phyloP scores from a whole-genome alignment of 169 alveolate species.

The Eimeria falciformis region DNA sequence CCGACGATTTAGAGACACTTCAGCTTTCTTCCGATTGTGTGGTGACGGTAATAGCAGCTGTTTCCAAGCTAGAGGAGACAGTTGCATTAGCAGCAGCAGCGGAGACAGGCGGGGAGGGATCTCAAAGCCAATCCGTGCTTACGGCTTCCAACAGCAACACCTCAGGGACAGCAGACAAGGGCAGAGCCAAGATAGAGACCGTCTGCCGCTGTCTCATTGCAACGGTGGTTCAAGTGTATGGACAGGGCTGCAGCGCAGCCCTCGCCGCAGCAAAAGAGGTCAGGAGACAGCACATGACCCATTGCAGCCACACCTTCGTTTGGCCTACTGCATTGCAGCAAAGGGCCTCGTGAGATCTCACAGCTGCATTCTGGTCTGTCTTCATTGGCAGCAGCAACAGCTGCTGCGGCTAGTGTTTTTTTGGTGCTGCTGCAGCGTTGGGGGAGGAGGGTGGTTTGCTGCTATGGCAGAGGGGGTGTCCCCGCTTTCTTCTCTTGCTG shows the following conservation, averaged over 20 bases:
- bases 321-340: too few relatives aligned
- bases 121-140: background rate
- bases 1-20: constrained; percentile 24
- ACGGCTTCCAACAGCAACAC: background rate
- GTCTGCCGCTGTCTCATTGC: background rate
- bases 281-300: background rate
- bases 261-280: constrained; percentile 60
- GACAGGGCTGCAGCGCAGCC: constrained; percentile 54
- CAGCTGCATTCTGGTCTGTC: too few relatives aligned
- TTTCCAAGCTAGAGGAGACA: constrained; percentile 46
- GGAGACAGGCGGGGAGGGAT: background rate
- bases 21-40: constrained; percentile 54
- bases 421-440: too few relatives aligned
- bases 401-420: constrained; percentile 5
- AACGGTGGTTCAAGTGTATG: constrained; percentile 33
- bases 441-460: too few relatives aligned
- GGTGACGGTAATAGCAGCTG: constrained; percentile 41
- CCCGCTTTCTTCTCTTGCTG: background rate
- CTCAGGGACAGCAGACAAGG: background rate
- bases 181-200: background rate
- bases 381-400: background rate
- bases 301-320: too few relatives aligned
- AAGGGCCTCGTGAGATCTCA: too few relatives aligned
- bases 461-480: background rate
- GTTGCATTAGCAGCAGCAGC: constrained; percentile 42